These are phyloP conservation scores for Plectosphaerella cucumerina DNA, from an alignment of 2,329 filamentous ascomycete genomes.

Conservation along the genomic window DNA sequence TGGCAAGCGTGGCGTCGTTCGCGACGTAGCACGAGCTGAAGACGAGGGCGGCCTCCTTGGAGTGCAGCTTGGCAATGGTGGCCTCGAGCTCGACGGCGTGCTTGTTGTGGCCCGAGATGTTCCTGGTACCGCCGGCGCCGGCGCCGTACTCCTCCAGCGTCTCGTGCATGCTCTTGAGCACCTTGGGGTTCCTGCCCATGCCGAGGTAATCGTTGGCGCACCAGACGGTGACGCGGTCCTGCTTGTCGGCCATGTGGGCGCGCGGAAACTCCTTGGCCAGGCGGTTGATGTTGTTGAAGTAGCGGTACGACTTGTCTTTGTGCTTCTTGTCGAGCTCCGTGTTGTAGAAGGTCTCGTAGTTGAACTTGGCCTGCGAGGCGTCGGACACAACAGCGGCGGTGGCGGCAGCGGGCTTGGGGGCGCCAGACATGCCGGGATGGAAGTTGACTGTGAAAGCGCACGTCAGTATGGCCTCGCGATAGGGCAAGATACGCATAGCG, in stretches of 20 bases:
- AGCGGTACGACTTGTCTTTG: conserved; percentile 99
- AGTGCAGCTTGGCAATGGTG: conserved; percentile 80
- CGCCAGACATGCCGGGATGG: conserved; percentile 23
- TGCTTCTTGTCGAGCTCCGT: conserved; percentile 95
- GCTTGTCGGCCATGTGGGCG: conserved; percentile 79
- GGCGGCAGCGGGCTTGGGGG: conserved; percentile 17
- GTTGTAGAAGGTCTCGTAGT: conserved; percentile 88
- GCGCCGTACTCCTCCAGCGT: conserved; percentile 93
- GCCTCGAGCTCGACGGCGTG: conserved; percentile 83
- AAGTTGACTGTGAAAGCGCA: conserved; percentile 23
- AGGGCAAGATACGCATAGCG: neutral
- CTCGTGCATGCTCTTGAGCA: conserved; percentile 88
- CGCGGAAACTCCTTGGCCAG: conserved; percentile 93
- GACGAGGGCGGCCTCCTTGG: conserved; percentile 87
- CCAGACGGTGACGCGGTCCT: conserved; percentile 94
- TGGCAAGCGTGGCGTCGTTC: conserved; percentile 94
- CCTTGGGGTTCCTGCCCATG: conserved; percentile 88
- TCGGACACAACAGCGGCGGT: conserved; percentile 12
- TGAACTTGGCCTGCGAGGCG: conserved; percentile 56
- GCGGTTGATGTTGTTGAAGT: conserved; percentile 99
- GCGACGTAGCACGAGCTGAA: conserved; percentile 98
- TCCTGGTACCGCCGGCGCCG: conserved; percentile 90
- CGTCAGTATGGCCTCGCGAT: conserved; percentile 14
- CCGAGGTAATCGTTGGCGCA: conserved; percentile 99
- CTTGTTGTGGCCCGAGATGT: conserved; percentile 96